Base-by-base conservation (phyloP, 768 basidiomycete species). In the Holtermannia corniformis region DNA sequence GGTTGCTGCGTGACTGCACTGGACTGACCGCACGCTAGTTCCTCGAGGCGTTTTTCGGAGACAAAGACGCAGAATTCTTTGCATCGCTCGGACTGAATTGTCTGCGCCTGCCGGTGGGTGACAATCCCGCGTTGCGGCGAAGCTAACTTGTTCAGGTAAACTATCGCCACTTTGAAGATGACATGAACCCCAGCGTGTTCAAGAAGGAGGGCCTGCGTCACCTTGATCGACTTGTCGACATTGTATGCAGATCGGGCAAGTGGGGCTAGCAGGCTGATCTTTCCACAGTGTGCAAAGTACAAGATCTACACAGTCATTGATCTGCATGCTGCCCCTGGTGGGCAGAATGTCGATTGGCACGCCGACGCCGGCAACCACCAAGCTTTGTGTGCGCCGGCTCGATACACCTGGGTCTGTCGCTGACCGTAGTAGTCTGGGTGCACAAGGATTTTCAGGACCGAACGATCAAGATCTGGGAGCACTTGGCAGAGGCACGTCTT, bases 381-480 rank as follows among this genome's bases (percentile, higher is more conserved):
- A 27, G 60, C 65, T 12, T 43, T 43, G 14, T 70, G 65, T 69
- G 45, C 52, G 61, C 57, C 14, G 12, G 46, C 13, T 21, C 14
- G 10, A 20, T 4, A 19, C 23, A 44, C 7, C 23, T 12, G 46
- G 10, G 11, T 4, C 24, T 4, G 25, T 23, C 11, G 44, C 54
- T 54, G 27, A 52, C 14, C 24, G n/a, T n/a, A 20, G 10, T 47
- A 79, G 81, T 87, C 76, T 89, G 85, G 84, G 79, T 78, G 47
- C 84, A 88, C 77, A 86, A 81, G 59, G 86, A 88, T 68, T 85
- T 86, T 77, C 86, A 87, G 67, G 84, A 89, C 70, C 81, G 86
- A 1, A 72, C 78, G 10, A 69, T 87, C 49, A 82, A 82, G 81
- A 78, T 90, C 40, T 89, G 87, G 87, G 77, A 77, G 32, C 75